Base-by-base conservation (phyloP, 139 green algal species). In the Picochlorum sp. region DNA sequence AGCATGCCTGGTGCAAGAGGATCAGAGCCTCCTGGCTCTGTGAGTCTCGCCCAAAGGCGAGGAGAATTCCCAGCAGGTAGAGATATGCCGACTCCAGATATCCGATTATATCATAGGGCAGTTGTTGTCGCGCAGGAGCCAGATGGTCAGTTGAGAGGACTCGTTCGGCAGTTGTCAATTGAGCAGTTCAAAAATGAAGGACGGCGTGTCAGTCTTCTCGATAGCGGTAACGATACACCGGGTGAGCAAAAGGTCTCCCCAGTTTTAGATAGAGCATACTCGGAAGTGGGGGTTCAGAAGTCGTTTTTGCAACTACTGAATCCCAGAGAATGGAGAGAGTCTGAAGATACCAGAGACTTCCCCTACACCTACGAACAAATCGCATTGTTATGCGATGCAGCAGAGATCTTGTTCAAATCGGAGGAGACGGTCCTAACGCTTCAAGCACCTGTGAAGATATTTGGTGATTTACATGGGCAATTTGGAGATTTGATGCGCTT, bases 401-500 rank as follows among this genome's bases (percentile, higher is more conserved):
- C 86, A 14, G 91, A 98, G 76, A 64, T 64, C 21, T 79, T 95
- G 61, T 95, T 96, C 67, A 61, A 81, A 57, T 66, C 87, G 34
- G 92, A 98, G 71, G 68, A 78, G 4, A 92, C 78, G 4, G 89
- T 98, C 52, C 79, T 98, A 66, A 74, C 88, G 9, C 73, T 97
- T 28, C 38, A 24, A 88, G 92, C 91, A 3, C 93, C 93, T 45
- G 84, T 98, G 49, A 98, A 99, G 83, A 95, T 99, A 59, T 99
- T 99, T 72, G 94, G 94, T 18, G 94, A 99, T 75, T 79, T 99
- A 61, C 94, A 98, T 63, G 92, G 92, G 23, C 92, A 98, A 74
- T 98, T 98, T 85, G 88, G 88, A 7, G 94, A 99, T 82, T 78
- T 99, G 44, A 99, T 99, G 94, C 86, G 94, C 7, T 79, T 99